Base-by-base conservation (phyloP, 2,329 filamentous ascomycete genomes). In the Sarocladium brachiariae region DNA sequence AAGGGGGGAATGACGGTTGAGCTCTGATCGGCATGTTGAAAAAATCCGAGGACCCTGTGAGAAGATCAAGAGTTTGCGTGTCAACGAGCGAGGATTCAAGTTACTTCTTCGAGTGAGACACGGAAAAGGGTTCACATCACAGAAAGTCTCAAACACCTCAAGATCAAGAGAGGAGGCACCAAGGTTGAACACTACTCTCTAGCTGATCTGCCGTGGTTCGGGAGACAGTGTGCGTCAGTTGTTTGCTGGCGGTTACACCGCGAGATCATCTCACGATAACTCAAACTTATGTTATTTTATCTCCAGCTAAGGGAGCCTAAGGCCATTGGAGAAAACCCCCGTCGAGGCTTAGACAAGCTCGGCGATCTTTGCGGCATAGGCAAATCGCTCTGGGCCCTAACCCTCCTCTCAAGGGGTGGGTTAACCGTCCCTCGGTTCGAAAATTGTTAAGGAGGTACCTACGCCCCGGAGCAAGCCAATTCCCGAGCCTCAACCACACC, bases 401-500 rank as follows among this genome's bases (percentile, higher is more conserved):
- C 21, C 35, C 7, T 18, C 39, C 5, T 30, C 10, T 45, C 23
- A 25, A n/a, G n/a, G n/a, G n/a, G n/a, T n/a, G n/a, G n/a, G n/a
- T n/a, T n/a, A n/a, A n/a, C n/a, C n/a, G n/a, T n/a, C n/a, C n/a
- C n/a, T n/a, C n/a, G n/a, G n/a, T n/a, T n/a, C 9, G 25, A 14
- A 47, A 47, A 47, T 47, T 47, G 43, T 47, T 47, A 47, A 16
- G 10, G 43, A 16, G 43, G 43, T 47, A 47, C 43, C 19, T 47
- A 43, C 43, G 27, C 27, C 25, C 43, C 43, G 24, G 43, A 18
- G 19, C 25, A 16, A 33, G 24, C 43, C 43, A 47, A 31, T 47
- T 47, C 43, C 43, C 43, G 43, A 47, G 43, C 27, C 25, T 47
- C 18, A 33, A 24, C 43, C 25, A 47, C 27, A n/a, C 8, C n/a